Base-by-base conservation (phyloP, 2,329 filamentous ascomycete genomes). In the Penicillium griseofulvum region DNA sequence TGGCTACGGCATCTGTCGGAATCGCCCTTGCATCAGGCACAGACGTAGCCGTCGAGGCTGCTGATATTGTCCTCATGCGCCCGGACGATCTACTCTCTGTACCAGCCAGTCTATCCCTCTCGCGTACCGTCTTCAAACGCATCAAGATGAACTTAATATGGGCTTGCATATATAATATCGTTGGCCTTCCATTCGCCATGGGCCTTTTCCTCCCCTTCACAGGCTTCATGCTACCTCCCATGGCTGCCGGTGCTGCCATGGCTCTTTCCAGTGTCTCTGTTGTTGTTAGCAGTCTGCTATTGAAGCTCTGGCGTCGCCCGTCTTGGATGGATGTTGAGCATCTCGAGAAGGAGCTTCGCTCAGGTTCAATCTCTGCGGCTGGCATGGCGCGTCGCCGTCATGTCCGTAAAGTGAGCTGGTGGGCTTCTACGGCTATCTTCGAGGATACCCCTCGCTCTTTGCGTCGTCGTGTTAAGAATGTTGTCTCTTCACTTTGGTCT, bases 31-130 rank as follows among this genome's bases (percentile, higher is more conserved):
- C 90, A 5, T 91, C 87, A 8, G 94, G 94, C 54, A 97, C 94
- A 0, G 94, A 97, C 70, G 93, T 99, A 1, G 94, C 94, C 47
- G 96, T 99, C 86, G 94, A 97, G 76, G 94, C 94, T 1, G 94
- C 94, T 0, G 91, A 96, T 66, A 86, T 99, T 17, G 94, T 99
- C 16, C 86, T 99, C 52, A 99, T 99, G 93, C 87, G 89, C 3
- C 89, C 90, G 0, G 89, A 91, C 60, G 88, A 97, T 66, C 83
- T 99, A 4, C 90, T 97, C 78, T 90, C 93, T 65, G 91, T 99
- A n/a, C 90, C 94, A 0, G 89, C 91, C 0, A 87, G 90, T 14
- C 83, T 99, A 12, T 82, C 91, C 64, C 86, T 99, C 11, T 87
- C 90, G 19, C 85, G 87, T 39, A 85, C 84, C 34, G 97, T 97